Base-by-base conservation (phyloP, 352 stramenopile species). In the Phytophthora hibernalis region DNA sequence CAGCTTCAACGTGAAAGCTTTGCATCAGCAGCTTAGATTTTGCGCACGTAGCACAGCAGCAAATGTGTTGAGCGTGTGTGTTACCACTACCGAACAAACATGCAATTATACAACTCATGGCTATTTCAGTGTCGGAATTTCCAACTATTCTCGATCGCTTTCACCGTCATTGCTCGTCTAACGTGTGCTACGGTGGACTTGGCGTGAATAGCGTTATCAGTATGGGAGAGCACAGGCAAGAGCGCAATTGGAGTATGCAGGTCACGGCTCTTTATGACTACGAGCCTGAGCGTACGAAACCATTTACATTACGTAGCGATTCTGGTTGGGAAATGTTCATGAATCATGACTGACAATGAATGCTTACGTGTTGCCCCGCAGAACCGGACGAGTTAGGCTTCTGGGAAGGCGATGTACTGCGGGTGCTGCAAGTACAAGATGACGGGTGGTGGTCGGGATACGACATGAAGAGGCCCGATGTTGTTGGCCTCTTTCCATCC, bases 381-480 rank as follows among this genome's bases (percentile, higher is more conserved):
- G 83, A 89, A 44, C 40, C 40, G n/a, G 83, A 91, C 35, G 83
- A 91, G 53, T 63, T 91, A 15, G 57, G 55, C 3, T 83, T 91
- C 49, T 40, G 65, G 5, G 65, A 81, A 57, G 80, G 80, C 2
- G 74, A 89, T 15, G 54, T 66, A 13, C 50, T 91, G 16, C 71
- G 75, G 30, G 83, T 91, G 10, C 22, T 86, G 18, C 68, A 53
- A 4, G 68, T 88, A 26, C 83, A 90, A 35, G 77, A 84, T 12
- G 83, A 91, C 54, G 80, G 80, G 16, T 91, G 83, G 83, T 91
- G 83, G 83, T 59, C 68, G 4, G 83, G 80, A 7, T 87, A 79
- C 51, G 50, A 59, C 11, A 55, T 79, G 4, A 53, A 76, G 5
- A 59, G 48, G 2, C 72, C 81, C 21, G 51, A 64, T 24, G 45